Percentiles rank a stretch among this genome's conserved stretches.
These are phyloP conservation scores for Hemisphaericaspora subhashii DNA, from an alignment of 1,139 yeast genomes.

Conservation along the genomic window DNA sequence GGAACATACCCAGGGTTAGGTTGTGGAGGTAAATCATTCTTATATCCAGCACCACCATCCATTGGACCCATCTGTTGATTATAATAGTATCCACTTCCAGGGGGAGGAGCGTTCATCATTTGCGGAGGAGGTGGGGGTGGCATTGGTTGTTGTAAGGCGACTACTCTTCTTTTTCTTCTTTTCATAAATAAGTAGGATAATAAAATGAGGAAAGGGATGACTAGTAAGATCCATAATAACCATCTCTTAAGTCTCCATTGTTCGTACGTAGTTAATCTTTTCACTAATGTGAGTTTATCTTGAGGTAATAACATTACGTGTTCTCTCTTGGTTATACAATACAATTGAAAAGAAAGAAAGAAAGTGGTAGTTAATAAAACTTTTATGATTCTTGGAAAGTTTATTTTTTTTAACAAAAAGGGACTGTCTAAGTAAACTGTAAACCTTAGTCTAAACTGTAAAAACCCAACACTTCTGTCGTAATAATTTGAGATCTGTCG, in stretches of 20 bases:
- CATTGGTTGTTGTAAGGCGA: constrained; percentile 4
- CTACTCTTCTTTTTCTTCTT: constrained; percentile 3
- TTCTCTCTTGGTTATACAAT: too few relatives aligned
- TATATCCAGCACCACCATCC: background rate
- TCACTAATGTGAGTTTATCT: constrained; percentile 8
- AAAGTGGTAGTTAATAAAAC: too few relatives aligned
- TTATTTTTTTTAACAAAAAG: too few relatives aligned
- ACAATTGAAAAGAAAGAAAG: too few relatives aligned
- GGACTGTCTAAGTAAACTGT: too few relatives aligned
- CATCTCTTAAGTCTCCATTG: constrained; percentile 5
- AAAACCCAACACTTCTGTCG: background rate
- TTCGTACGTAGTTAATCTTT: constrained; percentile 1
- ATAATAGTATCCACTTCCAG: constrained; percentile 1
- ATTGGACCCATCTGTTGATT: background rate
- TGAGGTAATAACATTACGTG: background rate
- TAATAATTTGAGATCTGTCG: background rate
- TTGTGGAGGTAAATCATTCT: constrained; percentile 8
- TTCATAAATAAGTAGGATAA: background rate
- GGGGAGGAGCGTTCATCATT: constrained; percentile 1
- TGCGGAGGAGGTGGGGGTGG: constrained; percentile 4
- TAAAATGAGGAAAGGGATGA: constrained; percentile 3
- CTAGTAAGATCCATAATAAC: constrained; percentile 5
- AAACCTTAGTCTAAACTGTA: background rate
- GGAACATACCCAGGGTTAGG: constrained; percentile 8
- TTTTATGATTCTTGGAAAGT: constrained; percentile 24